These are phyloP conservation scores for Thinopyrum obtusiflorum DNA, from an alignment of 202 grass and related monocot genomes.

Conservation along the genomic window DNA sequence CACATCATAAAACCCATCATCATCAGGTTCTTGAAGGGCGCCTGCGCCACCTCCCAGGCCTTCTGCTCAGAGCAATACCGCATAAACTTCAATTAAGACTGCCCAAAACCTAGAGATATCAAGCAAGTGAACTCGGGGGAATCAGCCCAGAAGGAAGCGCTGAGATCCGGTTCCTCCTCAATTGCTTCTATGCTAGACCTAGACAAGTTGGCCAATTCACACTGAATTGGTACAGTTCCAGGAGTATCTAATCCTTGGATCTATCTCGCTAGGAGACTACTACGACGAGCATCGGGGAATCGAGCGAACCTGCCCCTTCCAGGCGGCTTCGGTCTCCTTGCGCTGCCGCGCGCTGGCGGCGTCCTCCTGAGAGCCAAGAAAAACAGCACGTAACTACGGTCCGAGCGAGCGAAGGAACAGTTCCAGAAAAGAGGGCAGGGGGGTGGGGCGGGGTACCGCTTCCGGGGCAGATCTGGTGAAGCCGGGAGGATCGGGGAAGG, in stretches of 20 bases:
- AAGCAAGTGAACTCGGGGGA: not conserved
- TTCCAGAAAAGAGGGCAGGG: not conserved
- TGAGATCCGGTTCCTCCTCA: not conserved
- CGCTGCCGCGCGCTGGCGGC: conserved; percentile 64
- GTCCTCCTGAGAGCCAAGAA: conserved; percentile 51
- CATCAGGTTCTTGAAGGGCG: conserved; percentile 90
- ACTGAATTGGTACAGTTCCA: not conserved
- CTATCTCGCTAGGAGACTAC: not conserved
- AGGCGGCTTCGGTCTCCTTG: conserved; percentile 74
- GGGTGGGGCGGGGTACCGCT: conserved; percentile 29
- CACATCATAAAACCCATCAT: conserved; percentile 99
- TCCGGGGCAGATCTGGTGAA: conserved; percentile 76
- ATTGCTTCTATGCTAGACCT: not conserved
- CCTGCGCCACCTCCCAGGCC: conserved; percentile 96
- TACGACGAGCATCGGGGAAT: not conserved
- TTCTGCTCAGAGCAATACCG: conserved; percentile 45
- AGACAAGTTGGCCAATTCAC: not conserved
- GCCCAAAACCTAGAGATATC: not conserved
- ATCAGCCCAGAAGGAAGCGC: not conserved
- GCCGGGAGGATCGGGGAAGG: conserved; percentile 66
- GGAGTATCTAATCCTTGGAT: not conserved
- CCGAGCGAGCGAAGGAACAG: not conserved
- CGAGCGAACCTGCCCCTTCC: conserved; percentile 73
- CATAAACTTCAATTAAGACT: conserved; percentile 1
- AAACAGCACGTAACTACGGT: not conserved